Percentiles rank a stretch among this genome's conserved stretches.
These are phyloP conservation scores for Alternaria hordeiaustralica DNA, from an alignment of 2,329 filamentous ascomycete genomes.

Conservation along the genomic window DNA sequence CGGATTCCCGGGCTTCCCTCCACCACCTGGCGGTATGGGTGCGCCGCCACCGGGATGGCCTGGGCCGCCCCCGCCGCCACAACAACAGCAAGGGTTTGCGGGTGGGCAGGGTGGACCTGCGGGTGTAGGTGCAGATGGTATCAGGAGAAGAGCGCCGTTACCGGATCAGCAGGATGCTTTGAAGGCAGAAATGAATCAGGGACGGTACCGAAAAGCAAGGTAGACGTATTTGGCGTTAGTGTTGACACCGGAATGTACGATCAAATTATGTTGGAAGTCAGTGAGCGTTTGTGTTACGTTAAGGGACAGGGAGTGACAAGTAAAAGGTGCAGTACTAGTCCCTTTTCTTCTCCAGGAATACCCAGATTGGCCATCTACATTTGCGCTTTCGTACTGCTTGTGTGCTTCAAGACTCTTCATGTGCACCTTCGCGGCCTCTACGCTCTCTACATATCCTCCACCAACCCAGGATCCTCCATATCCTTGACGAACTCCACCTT, in stretches of 20 bases:
- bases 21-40: conserved; percentile 17
- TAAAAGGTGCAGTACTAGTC: not conserved
- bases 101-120: conserved; percentile 36
- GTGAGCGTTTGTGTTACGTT: not conserved
- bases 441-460: not conserved
- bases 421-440: not conserved
- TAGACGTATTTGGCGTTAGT: conserved; percentile 1
- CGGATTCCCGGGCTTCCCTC: conserved; percentile 22
- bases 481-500: conserved; percentile 31
- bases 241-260: not conserved
- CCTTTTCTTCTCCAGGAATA: not conserved
- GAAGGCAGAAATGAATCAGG: conserved; percentile 73
- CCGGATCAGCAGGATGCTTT: conserved; percentile 86
- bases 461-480: conserved; percentile 5
- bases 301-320: not conserved
- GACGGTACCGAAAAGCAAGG: conserved; percentile 53
- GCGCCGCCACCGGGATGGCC: conserved; percentile 24
- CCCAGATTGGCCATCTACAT: not conserved
- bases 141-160: conserved; percentile 66
- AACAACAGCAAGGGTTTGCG: conserved; percentile 21
- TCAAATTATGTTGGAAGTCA: not conserved
- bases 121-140: conserved; percentile 25
- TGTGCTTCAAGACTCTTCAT: not conserved
- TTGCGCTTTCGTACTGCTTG: not conserved
- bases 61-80: not conserved